Conservation (phyloP, 768 basidiomycete genomes). For the Lentinula guzmanii region DNA sequence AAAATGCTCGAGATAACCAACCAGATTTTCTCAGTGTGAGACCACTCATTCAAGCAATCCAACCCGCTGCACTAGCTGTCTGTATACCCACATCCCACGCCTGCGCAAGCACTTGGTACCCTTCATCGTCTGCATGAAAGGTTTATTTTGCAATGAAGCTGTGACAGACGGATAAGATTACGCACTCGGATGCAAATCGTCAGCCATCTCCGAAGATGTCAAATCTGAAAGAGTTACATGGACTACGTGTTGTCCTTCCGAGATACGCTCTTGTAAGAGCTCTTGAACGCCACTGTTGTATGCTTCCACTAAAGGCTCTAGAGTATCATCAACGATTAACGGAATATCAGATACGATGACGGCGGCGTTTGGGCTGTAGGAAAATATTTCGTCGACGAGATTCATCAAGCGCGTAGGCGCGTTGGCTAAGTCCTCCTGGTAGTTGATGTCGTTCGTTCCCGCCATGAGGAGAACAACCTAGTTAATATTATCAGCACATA, state of each 20-base stretch:
- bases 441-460: constrained; percentile 11
- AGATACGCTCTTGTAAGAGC: constrained; percentile 5
- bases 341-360: constrained; percentile 10
- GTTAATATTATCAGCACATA: neutral
- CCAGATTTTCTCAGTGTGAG: no score
- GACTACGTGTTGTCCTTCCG: constrained; percentile 10
- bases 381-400: constrained; percentile 7
- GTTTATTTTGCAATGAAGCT: neutral
- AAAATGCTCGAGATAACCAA: no score
- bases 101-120: constrained; percentile 11
- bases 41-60: constrained; percentile 5
- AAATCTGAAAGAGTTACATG: constrained; percentile 4
- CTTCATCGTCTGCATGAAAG: constrained; percentile 5
- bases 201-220: constrained; percentile 7
- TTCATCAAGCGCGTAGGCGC: constrained; percentile 3
- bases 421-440: neutral
- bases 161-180: neutral
- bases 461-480: constrained; percentile 14
- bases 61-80: constrained; percentile 10
- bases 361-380: constrained; percentile 8
- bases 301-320: constrained; percentile 5
- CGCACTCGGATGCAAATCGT: constrained; percentile 9
- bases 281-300: constrained; percentile 7
- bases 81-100: constrained; percentile 10
- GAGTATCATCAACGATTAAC: neutral